Evolutionary conservation across 441 rosid genomes (phyloP).

Genomic region (Capsella rubella): DNA sequence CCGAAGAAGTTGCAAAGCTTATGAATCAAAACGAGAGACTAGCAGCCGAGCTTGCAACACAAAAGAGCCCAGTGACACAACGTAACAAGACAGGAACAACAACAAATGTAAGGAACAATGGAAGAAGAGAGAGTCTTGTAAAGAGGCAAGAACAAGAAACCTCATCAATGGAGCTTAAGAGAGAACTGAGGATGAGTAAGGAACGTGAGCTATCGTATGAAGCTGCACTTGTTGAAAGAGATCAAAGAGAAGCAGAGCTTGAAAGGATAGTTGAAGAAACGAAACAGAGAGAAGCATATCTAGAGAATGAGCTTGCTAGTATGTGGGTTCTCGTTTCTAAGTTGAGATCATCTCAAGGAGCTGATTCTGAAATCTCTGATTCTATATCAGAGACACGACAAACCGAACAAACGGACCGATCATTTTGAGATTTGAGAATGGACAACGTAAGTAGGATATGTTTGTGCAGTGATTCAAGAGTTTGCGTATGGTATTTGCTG

Average conservation of each 20-base stretch:
- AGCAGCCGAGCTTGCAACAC: conserved; percentile 67
- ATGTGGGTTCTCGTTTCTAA: conserved; percentile 99
- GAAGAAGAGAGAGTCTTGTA: conserved; percentile 57
- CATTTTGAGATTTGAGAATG: conserved; percentile 40
- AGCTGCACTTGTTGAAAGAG: conserved; percentile 76
- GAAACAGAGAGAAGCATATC: conserved; percentile 90
- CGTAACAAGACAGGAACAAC: conserved; percentile 57
- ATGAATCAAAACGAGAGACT: conserved; percentile 88
- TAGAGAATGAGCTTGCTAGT: conserved; percentile 96
- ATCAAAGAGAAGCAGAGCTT: conserved; percentile 77
- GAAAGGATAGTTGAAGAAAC: conserved; percentile 83
- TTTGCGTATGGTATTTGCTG: conserved; percentile 1
- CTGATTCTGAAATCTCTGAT: conserved; percentile 50
- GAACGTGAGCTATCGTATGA: conserved; percentile 83
- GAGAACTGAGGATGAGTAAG: conserved; percentile 70
- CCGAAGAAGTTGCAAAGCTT: conserved; percentile 95
- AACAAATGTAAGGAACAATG: conserved; percentile 50
- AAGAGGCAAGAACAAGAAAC: conserved; percentile 72
- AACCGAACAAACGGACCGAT: conserved; percentile 32
- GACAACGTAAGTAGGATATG: conserved; percentile 22
- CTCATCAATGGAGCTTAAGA: conserved; percentile 69
- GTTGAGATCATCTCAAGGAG: conserved; percentile 74
- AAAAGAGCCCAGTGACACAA: conserved; percentile 62
- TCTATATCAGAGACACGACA: conserved; percentile 42
- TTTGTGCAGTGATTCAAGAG: conserved; percentile 40